These are phyloP conservation scores for Cutaneotrichosporon sp. DNA, from an alignment of 1,284 basidiomycete genomes.

Conservation along the genomic window DNA sequence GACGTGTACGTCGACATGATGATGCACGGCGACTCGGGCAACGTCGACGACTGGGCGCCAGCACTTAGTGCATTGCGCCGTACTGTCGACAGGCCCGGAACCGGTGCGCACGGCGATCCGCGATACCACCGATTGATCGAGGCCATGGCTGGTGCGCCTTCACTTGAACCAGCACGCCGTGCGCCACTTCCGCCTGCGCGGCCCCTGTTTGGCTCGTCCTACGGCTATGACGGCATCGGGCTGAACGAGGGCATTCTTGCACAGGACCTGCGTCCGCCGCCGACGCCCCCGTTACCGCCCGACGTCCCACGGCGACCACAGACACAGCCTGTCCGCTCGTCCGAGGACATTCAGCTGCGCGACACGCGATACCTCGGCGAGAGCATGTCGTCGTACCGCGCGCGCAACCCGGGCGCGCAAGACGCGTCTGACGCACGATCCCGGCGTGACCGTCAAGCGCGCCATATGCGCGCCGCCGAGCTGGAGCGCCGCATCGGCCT, in stretches of 20 bases:
- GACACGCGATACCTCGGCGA: constrained; percentile 15
- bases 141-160: not conserved
- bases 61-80: constrained; percentile 12
- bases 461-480: constrained; percentile 6
- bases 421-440: constrained; percentile 1
- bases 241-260: constrained; percentile 14
- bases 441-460: not conserved
- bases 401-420: constrained; percentile 7
- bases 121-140: constrained; percentile 3
- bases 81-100: constrained; percentile 1
- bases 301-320: too few relatives aligned
- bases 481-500: constrained; percentile 5
- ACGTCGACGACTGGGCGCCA: constrained; percentile 1
- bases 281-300: not conserved
- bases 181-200: constrained; percentile 3
- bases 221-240: constrained; percentile 14
- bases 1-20: not conserved
- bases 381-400: constrained; percentile 10
- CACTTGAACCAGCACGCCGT: too few relatives aligned
- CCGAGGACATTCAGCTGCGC: constrained; percentile 11
- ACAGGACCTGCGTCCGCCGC: constrained; percentile 2
- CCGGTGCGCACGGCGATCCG: not conserved
- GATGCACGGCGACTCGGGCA: not conserved
- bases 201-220: constrained; percentile 7
- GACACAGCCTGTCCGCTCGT: not conserved